Conservation (phyloP, 306 rosid species). For the Lupinus albus region DNA sequence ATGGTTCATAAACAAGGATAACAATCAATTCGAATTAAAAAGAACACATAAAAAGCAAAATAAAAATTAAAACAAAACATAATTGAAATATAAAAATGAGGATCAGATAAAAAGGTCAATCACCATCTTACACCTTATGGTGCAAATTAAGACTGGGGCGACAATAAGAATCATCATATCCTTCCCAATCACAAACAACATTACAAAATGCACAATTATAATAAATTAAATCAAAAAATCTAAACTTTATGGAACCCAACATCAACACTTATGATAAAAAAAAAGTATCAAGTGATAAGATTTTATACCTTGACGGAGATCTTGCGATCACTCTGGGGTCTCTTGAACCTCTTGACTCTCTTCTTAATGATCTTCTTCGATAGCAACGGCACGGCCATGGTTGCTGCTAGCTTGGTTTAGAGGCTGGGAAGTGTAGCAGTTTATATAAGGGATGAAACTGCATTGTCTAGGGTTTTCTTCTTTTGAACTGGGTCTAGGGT, state of each 20-base stretch:
- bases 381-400: conserved; percentile 74
- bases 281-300: not conserved
- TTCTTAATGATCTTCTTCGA: conserved; percentile 75
- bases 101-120: too few species aligned
- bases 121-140: too few species aligned
- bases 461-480: conserved; percentile 42
- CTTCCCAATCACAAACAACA: too few species aligned
- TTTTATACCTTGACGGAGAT: conserved; percentile 68
- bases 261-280: too few species aligned
- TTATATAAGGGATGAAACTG: conserved; percentile 29
- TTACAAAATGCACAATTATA: too few species aligned
- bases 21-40: too few species aligned
- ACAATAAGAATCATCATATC: too few species aligned
- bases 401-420: not conserved
- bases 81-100: not conserved
- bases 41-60: too few species aligned
- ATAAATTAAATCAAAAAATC: too few species aligned
- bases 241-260: not conserved
- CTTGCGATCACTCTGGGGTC: conserved; percentile 84
- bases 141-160: too few species aligned
- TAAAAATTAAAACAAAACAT: not conserved
- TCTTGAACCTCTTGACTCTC: conserved; percentile 75
- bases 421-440: not conserved
- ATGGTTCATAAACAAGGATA: too few species aligned
- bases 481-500: not conserved